These are phyloP conservation scores for Vachellia collinsii DNA, from an alignment of 306 rosid genomes.

Conservation along the genomic window DNA sequence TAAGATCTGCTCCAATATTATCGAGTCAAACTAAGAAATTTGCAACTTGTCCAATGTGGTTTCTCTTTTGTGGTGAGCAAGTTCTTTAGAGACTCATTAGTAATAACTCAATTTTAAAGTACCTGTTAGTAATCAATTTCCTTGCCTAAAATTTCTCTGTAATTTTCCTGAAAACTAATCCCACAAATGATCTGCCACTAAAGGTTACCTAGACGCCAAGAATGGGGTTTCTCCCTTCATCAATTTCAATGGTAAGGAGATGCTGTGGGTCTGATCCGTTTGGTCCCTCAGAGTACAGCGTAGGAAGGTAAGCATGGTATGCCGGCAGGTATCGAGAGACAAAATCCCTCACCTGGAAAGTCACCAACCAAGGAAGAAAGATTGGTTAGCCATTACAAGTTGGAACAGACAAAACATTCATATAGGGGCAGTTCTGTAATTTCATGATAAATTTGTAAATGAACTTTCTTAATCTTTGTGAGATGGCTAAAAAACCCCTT, in stretches of 20 bases:
- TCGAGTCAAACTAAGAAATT: background rate
- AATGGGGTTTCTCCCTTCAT: constrained; percentile 91
- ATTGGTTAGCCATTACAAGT: constrained; percentile 24
- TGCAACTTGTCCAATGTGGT: background rate
- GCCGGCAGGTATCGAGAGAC: constrained; percentile 96
- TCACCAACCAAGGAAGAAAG: constrained; percentile 28
- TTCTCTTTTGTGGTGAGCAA: background rate
- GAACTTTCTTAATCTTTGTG: background rate
- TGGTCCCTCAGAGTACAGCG: constrained; percentile 87
- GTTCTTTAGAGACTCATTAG: background rate
- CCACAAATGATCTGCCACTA: constrained; percentile 20
- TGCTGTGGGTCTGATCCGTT: constrained; percentile 73
- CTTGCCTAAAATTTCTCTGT: background rate
- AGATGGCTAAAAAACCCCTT: background rate
- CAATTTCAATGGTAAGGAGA: constrained; percentile 77
- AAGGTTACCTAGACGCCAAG: constrained; percentile 47
- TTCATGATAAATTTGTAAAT: background rate
- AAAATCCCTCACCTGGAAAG: constrained; percentile 78
- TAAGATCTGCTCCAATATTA: background rate
- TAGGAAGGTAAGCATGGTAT: constrained; percentile 89
- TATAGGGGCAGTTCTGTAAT: background rate
- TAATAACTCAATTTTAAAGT: background rate
- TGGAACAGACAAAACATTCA: background rate
- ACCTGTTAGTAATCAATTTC: background rate
- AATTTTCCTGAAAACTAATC: background rate